Conservation (phyloP, 257 asterid genomes). For the Leonotis leonurus region DNA sequence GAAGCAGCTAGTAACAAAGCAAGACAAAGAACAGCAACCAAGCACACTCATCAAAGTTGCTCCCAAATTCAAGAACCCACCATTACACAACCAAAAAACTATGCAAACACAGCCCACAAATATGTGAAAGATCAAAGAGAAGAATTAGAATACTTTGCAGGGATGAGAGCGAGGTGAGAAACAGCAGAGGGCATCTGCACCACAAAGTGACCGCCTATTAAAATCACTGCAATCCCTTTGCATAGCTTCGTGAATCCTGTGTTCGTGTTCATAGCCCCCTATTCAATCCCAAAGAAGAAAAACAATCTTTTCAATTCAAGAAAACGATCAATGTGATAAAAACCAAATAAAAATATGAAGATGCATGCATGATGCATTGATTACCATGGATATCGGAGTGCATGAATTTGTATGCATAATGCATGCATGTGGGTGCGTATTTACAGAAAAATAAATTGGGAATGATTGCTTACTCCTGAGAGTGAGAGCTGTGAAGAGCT, state of each 20-base stretch:
- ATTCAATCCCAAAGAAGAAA: background rate
- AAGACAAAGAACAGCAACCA: background rate
- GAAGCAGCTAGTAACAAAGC: background rate
- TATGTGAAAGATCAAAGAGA: background rate
- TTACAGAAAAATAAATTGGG: background rate
- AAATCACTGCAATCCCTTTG: slow-evolving; percentile 77
- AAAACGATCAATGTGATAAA: background rate
- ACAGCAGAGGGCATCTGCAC: slow-evolving; percentile 67
- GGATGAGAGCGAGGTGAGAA: slow-evolving; percentile 85
- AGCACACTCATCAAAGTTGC: background rate
- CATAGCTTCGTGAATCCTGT: slow-evolving; percentile 79
- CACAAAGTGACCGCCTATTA: slow-evolving; percentile 73
- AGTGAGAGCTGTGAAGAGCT: slow-evolving; percentile 43
- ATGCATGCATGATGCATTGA: slow-evolving; percentile 8
- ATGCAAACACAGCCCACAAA: background rate
- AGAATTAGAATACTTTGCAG: slow-evolving; percentile 60
- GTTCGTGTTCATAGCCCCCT: slow-evolving; percentile 37
- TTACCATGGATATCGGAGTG: background rate
- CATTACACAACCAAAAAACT: background rate
- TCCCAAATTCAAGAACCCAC: slow-evolving; percentile 1
- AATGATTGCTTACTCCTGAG: slow-evolving; percentile 30
- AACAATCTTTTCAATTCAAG: background rate
- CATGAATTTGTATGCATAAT: background rate
- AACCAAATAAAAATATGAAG: slow-evolving; percentile 21
- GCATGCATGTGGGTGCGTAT: background rate